phyloP scores from a whole-genome alignment of 2,329 filamentous ascomycete species.

The Pyrenophora tritici-repentis region DNA sequence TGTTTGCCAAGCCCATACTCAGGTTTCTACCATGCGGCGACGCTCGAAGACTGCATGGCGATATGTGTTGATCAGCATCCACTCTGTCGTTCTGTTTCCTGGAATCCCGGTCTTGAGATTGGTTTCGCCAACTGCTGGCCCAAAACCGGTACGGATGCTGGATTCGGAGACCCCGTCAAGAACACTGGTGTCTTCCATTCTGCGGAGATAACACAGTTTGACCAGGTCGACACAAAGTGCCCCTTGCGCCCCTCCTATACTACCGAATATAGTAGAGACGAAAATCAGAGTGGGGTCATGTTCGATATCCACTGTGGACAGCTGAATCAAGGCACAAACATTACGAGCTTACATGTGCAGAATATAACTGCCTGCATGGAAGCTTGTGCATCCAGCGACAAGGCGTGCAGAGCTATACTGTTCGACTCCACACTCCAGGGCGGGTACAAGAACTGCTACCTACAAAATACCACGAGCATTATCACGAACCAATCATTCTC shows the following conservation, averaged over 20 bases:
- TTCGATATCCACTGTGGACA: conserved; percentile 41
- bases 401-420: conserved; percentile 32
- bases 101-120: conserved; percentile 34
- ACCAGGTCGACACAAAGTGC: conserved; percentile 28
- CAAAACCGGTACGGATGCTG: conserved; percentile 25
- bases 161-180: conserved; percentile 9
- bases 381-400: conserved; percentile 28
- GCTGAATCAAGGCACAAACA: conserved; percentile 35
- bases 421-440: conserved; percentile 32
- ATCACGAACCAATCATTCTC: conserved; percentile 21
- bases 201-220: conserved; percentile 32
- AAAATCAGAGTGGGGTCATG: conserved; percentile 21
- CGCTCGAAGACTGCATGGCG: conserved; percentile 33
- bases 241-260: conserved; percentile 21
- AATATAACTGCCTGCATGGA: conserved; percentile 41
- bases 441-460: conserved; percentile 42
- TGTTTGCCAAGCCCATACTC: conserved; percentile 21
- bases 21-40: conserved; percentile 35
- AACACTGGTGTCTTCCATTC: conserved; percentile 29
- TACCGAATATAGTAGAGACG: neutral
- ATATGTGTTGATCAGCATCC: conserved; percentile 37
- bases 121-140: conserved; percentile 44
- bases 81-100: conserved; percentile 36
- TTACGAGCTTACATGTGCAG: conserved; percentile 32
- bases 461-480: conserved; percentile 37